A percentile compares a stretch with the other conserved stretches of the same genome.
Conservation (phyloP, 805 yeast species). For the Candida oleophila region DNA sequence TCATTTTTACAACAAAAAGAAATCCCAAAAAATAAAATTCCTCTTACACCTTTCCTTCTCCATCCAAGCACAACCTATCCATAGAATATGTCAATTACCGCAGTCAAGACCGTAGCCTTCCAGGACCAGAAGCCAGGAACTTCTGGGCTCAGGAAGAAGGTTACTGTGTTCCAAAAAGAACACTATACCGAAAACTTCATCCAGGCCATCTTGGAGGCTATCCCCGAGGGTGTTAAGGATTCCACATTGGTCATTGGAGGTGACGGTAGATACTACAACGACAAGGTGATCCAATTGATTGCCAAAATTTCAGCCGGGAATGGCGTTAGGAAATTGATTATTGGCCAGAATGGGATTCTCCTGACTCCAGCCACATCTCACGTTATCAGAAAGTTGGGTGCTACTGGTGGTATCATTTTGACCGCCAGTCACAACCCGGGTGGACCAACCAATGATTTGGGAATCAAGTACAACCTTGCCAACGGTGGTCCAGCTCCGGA, state of each 20-base stretch:
- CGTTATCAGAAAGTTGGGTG: conserved; percentile 69
- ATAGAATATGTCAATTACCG: conserved; percentile 3
- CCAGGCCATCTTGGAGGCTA: conserved; percentile 79
- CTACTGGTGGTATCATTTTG: conserved; percentile 92
- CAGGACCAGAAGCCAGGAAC: conserved; percentile 97
- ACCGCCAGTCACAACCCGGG: conserved; percentile 99
- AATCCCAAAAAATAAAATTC: too few species aligned
- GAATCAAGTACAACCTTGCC: conserved; percentile 90
- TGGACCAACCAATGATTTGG: conserved; percentile 88
- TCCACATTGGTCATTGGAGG: conserved; percentile 91
- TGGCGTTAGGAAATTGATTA: conserved; percentile 78
- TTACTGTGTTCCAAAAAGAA: conserved; percentile 72
- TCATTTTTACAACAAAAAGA: too few species aligned
- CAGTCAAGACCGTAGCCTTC: conserved; percentile 67
- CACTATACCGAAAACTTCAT: conserved; percentile 92
- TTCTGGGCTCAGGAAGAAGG: conserved; percentile 93
- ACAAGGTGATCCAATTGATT: conserved; percentile 75
- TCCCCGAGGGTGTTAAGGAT: conserved; percentile 81
- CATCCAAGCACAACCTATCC: too few species aligned
- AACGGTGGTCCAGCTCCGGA: conserved; percentile 99
- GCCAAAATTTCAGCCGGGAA: conserved; percentile 86
- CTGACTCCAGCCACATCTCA: conserved; percentile 98
- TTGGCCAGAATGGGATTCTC: conserved; percentile 85
- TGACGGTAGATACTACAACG: conserved; percentile 92
- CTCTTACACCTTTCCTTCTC: too few species aligned